phyloP scores from a whole-genome alignment of 169 alveolate genomes.

The Eimeria acervulina region DNA sequence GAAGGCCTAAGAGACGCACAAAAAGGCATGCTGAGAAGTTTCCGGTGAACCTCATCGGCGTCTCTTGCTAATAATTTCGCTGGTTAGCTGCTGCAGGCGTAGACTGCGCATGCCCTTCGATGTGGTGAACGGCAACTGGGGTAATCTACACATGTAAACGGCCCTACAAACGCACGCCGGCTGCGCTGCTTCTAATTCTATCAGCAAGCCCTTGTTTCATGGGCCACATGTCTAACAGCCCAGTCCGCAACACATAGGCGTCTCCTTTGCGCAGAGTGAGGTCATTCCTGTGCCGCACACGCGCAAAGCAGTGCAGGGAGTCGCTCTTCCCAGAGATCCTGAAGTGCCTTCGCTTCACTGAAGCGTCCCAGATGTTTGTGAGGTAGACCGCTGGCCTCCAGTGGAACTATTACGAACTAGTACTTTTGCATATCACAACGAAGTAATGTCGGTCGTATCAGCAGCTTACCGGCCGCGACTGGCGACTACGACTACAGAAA shows the following conservation, averaged over 20 bases:
- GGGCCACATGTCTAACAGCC: neutral
- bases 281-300: slow-evolving; percentile 18
- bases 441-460: neutral
- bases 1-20: neutral
- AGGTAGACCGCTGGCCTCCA: too few relatives aligned
- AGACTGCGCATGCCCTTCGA: neutral
- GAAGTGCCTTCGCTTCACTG: neutral
- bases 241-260: neutral
- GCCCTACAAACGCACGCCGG: too few relatives aligned
- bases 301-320: neutral
- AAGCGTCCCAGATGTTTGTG: neutral
- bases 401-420: neutral
- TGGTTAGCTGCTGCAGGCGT: neutral
- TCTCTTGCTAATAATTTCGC: neutral
- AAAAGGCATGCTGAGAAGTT: neutral
- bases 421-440: neutral
- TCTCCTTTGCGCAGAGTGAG: neutral
- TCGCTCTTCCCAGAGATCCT: too few relatives aligned
- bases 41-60: neutral
- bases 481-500: neutral
- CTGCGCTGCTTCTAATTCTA: neutral
- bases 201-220: neutral
- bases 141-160: too few relatives aligned
- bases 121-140: neutral
- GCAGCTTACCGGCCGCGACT: neutral